Evolutionary conservation across 441 rosid species (phyloP).

Genomic region (Aleurites moluccanus): DNA sequence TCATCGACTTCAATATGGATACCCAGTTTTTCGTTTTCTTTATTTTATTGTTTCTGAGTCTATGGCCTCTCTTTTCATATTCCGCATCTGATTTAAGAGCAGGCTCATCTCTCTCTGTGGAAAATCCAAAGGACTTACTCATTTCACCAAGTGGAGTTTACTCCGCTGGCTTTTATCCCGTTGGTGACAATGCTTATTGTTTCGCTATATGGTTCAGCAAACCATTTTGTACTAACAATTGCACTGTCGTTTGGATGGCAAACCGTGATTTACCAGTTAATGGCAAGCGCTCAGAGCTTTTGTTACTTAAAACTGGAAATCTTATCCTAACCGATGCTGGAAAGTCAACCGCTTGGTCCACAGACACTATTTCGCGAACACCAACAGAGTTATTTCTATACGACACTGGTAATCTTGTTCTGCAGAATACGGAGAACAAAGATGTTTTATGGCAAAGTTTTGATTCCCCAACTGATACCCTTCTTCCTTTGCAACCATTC

Average conservation of each 20-base stretch:
- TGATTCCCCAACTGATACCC: conserved; percentile 37
- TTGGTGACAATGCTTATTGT: conserved; percentile 23
- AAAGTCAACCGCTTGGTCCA: conserved; percentile 17
- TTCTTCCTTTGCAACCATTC: conserved; percentile 37
- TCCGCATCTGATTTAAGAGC: background rate
- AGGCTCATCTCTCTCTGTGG: conserved; percentile 13
- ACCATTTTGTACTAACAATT: background rate
- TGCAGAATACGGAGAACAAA: background rate
- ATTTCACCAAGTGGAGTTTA: conserved; percentile 11
- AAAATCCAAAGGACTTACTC: conserved; percentile 8
- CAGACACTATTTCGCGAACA: conserved; percentile 17
- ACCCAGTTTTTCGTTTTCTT: no score
- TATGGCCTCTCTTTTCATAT: background rate
- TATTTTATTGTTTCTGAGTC: background rate
- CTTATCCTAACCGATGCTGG: conserved; percentile 30
- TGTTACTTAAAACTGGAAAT: conserved; percentile 23
- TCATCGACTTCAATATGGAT: no score
- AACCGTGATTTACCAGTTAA: conserved; percentile 34
- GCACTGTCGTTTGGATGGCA: conserved; percentile 40
- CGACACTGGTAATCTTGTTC: conserved; percentile 32
- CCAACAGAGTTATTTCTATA: conserved; percentile 6
- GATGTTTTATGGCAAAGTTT: conserved; percentile 36
- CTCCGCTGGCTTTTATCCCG: conserved; percentile 26
- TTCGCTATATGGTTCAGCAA: conserved; percentile 34
- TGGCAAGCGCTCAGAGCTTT: conserved; percentile 30